Conservation (phyloP, 139 green algal species). For the Pseudopediastrum boryanum region DNA sequence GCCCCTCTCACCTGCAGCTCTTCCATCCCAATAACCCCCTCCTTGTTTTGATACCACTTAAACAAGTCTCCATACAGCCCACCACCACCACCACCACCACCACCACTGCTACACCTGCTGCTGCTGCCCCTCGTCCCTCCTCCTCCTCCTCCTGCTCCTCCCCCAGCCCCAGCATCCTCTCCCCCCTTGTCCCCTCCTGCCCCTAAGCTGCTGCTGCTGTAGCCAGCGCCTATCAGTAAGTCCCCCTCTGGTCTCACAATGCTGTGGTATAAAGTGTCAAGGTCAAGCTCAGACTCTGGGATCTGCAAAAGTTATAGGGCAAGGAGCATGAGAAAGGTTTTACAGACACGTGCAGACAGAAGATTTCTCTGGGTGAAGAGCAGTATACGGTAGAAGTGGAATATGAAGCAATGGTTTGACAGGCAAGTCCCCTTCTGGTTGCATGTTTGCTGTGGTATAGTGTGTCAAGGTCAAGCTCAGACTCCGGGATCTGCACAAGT, state of each 20-base stretch:
- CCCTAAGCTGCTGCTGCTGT: not conserved
- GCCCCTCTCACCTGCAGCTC: constrained; percentile 33
- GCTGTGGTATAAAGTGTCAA: constrained; percentile 16
- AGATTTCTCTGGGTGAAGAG: no score
- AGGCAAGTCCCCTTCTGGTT: no score
- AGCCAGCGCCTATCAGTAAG: no score
- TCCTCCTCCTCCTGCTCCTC: constrained; percentile 14
- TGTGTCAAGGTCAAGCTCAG: not conserved
- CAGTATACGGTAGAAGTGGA: no score
- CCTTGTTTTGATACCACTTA: constrained; percentile 40
- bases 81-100: not conserved
- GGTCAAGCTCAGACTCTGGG: constrained; percentile 11
- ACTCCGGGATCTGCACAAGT: constrained; percentile 7
- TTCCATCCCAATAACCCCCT: constrained; percentile 32
- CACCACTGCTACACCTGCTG: not conserved
- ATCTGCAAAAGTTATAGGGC: constrained; percentile 2
- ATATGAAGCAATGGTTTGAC: no score
- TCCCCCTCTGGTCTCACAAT: no score
- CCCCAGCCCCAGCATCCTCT: constrained; percentile 7
- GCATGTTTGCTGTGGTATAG: constrained; percentile 13
- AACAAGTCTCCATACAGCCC: constrained; percentile 31
- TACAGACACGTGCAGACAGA: not conserved
- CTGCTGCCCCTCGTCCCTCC: constrained; percentile 15
- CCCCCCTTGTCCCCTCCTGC: not conserved
- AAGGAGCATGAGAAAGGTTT: not conserved